Evolutionary conservation across 768 basidiomycete genomes (phyloP).

Genomic region (Rhodocollybia butyracea): DNA sequence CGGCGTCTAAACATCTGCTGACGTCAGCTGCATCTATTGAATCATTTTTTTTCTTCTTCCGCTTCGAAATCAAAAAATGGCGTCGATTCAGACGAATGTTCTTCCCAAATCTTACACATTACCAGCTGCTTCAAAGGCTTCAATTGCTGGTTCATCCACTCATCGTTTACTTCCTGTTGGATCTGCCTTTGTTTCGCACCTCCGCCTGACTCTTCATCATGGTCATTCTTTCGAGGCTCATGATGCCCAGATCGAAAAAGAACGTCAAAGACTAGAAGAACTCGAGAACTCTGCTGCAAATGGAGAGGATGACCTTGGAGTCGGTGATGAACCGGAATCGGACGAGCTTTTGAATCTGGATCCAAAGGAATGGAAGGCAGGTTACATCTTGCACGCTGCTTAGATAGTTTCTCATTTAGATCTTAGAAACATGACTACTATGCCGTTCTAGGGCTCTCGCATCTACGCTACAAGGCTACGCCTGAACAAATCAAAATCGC

Average conservation of each 20-base stretch:
- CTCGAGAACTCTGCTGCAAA: constrained; percentile 39
- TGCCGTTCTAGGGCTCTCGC: constrained; percentile 91
- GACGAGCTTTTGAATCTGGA: constrained; percentile 70
- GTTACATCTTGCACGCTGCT: constrained; percentile 9
- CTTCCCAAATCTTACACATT: constrained; percentile 44
- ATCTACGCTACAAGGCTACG: constrained; percentile 81
- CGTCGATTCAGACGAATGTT: constrained; percentile 27
- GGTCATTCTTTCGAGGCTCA: constrained; percentile 80
- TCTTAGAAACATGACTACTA: constrained; percentile 96
- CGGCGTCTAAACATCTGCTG: neutral
- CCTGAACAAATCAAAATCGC: constrained; percentile 94
- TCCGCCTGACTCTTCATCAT: constrained; percentile 71
- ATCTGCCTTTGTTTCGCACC: constrained; percentile 80
- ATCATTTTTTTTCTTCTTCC: neutral
- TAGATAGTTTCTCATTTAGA: neutral
- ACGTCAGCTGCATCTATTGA: neutral
- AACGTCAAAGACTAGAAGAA: constrained; percentile 46
- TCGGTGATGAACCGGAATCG: constrained; percentile 87
- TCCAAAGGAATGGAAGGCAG: constrained; percentile 97
- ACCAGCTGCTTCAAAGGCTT: constrained; percentile 30
- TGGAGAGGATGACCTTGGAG: constrained; percentile 83
- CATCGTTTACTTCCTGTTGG: constrained; percentile 72
- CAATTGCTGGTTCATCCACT: constrained; percentile 23
- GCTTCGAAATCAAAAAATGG: constrained; percentile 15
- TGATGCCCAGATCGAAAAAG: constrained; percentile 62